Base-by-base conservation (phyloP, 768 basidiomycete genomes). In the Termitomyces sp. region DNA sequence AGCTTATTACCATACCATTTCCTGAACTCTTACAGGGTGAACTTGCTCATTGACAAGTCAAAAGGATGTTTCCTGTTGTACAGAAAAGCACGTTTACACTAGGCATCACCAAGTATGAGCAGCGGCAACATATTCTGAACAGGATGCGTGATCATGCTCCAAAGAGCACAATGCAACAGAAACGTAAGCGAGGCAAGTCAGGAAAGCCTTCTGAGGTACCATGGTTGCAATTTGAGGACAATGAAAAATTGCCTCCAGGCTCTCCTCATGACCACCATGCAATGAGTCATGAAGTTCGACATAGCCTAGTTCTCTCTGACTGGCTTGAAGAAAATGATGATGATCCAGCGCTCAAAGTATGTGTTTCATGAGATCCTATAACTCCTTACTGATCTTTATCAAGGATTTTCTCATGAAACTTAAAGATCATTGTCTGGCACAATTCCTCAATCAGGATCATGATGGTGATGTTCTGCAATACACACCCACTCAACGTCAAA, bases 41-140 rank as follows among this genome's bases (percentile, higher is more conserved):
- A 60, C 69, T 72, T 0, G 72, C 78, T 57, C 80, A 81, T 57
- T 63, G 61, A 0, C 51, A 57, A 0, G 71, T 73, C 9, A 80
- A 81, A 62, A 54, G 45, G 0, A 74, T 73, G 46, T 80, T 76
- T 53, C 57, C 65, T 7, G 54, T 0, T 39, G 65, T 0, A 68
- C 72, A 8, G 71, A 74, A 65, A 73, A 75, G 63, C 38, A 54
- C 64, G 5, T 45, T 55, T n/a, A 65, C 36, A 0, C 32, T 42
- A 0, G 68, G 71, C 2, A 78, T 79, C 32, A 69, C 71, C 0
- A 65, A 38, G 15, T 59, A 61, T 8, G 51, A 68, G 42, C 55
- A 63, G 2, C 45, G 56, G 0, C 61, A 65, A 33, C 28, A 35
- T n/a, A 50, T 62, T 0, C 51, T 69, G 0, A 40, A 56, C 8